phyloP scores from a whole-genome alignment of 352 stramenopile genomes.

The Phytophthora boehmeriae region DNA sequence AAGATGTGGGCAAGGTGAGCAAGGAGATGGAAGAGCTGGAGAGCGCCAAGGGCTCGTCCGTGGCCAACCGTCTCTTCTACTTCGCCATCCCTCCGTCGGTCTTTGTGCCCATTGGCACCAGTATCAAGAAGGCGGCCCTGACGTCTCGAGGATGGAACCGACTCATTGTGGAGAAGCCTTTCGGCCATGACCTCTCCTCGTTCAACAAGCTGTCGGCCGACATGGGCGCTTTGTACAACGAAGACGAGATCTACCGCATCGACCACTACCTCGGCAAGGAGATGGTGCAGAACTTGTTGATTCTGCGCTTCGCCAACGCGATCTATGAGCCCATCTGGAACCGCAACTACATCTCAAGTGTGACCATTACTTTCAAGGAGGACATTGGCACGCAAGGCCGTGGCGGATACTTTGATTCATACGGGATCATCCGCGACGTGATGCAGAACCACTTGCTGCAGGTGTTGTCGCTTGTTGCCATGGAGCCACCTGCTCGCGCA shows the following conservation, averaged over 20 bases:
- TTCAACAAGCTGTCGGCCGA: constrained; percentile 92
- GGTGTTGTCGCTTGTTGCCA: constrained; percentile 96
- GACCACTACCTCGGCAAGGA: constrained; percentile 98
- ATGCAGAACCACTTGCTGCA: constrained; percentile 99
- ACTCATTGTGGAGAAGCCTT: constrained; percentile 98
- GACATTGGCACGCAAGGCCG: constrained; percentile 95
- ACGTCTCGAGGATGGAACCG: constrained; percentile 93
- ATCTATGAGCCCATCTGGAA: constrained; percentile 99
- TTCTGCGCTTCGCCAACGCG: constrained; percentile 96
- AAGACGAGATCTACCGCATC: constrained; percentile 96
- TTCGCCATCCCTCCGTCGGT: constrained; percentile 97
- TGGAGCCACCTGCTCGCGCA: constrained; percentile 92
- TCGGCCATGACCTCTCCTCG: constrained; percentile 94
- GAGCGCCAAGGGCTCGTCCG: constrained; percentile 51
- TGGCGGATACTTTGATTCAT: constrained; percentile 98
- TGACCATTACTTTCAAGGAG: constrained; percentile 98
- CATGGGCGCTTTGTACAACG: constrained; percentile 81
- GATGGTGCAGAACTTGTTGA: constrained; percentile 98
- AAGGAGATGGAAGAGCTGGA: constrained; percentile 75
- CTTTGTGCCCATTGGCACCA: constrained; percentile 93
- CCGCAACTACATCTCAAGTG: constrained; percentile 94
- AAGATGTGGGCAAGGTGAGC: constrained; percentile 75
- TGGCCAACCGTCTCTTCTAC: constrained; percentile 94
- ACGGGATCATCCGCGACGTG: constrained; percentile 99
- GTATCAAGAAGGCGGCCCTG: constrained; percentile 92